Base-by-base conservation (phyloP, 2,329 filamentous ascomycete species). In the Arthroderma sp. region DNA sequence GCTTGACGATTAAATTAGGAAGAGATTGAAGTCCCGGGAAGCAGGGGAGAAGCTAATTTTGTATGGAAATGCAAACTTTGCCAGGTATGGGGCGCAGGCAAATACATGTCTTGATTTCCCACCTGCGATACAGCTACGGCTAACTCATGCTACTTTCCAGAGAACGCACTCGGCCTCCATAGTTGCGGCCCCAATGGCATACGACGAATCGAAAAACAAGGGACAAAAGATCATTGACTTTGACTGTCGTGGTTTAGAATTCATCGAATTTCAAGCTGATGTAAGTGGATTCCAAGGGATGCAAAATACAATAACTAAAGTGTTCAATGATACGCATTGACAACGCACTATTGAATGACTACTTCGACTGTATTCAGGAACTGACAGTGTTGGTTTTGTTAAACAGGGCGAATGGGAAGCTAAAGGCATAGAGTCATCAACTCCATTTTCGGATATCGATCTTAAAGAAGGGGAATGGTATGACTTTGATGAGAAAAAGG, bases 31-130 rank as follows among this genome's bases (percentile, higher is more conserved):
- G 80, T 95, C 63, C 91, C 85, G 51, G 88, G 88, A 32, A 95
- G 88, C 63, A 78, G 86, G 57, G 91, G 91, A 52, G 88, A 96
- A 65, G 91, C 91, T 49, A 96, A 96, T 65, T 98, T 98, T 65
- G 91, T 98, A n/a, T 98, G 91, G 89, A 88, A 80, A 64, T 98
- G 91, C 75, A 94, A 93, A 67, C 89, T 91, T 61, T 98, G 91
- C 80, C 93, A 91, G 77, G 87, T 91, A 53, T 29, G 67, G 61
- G 9, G 32, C 32, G 9, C 11, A 34, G 9, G 9, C 32, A 11
- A 34, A 34, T 34, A 34, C 9, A 9, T 34, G 9, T 11, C 9
- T 34, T 34, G 32, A 3, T 9, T 34, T 9, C 9, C 32, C 9
- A 11, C 9, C 9, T 34, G 32, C 15, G 15, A 22, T 22, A 22